Conservation (phyloP, 805 yeast genomes). For the Saccharomycopsis schoenii region DNA sequence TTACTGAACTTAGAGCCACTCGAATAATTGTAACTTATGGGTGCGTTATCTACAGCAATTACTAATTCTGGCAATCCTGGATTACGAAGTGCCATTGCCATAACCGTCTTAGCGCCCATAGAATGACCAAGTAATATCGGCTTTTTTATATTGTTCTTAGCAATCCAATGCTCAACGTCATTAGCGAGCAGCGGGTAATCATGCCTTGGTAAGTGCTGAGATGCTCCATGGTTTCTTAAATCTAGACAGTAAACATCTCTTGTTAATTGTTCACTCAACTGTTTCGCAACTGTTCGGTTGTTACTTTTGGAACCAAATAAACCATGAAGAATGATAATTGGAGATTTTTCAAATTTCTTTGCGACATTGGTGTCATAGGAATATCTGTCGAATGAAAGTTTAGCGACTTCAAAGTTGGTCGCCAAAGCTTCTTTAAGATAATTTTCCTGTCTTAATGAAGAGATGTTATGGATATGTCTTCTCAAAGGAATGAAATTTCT, state of each 20-base stretch:
- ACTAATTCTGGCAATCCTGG: constrained; percentile 54
- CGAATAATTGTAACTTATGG: constrained; percentile 52
- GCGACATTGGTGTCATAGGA: constrained; percentile 21
- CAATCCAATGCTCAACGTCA: constrained; percentile 71
- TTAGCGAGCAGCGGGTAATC: constrained; percentile 76
- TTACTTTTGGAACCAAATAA: constrained; percentile 78
- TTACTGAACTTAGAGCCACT: constrained; percentile 46
- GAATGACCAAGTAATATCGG: constrained; percentile 73
- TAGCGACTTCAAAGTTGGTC: constrained; percentile 40
- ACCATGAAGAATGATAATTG: constrained; percentile 79
- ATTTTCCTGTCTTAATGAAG: not conserved
- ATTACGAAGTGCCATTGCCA: constrained; percentile 69
- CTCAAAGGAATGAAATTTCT: not conserved
- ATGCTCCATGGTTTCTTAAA: constrained; percentile 85
- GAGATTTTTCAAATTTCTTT: constrained; percentile 31
- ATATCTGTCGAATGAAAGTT: constrained; percentile 43
- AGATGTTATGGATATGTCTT: not conserved
- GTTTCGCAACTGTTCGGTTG: constrained; percentile 68
- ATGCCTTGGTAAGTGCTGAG: constrained; percentile 65
- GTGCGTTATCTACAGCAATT: constrained; percentile 84
- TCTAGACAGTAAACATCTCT: constrained; percentile 65
- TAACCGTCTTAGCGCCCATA: constrained; percentile 91
- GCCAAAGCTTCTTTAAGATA: constrained; percentile 4
- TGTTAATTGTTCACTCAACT: constrained; percentile 35
- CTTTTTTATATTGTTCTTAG: constrained; percentile 32